A percentile compares a stretch with the other conserved stretches of the same genome.
These are phyloP conservation scores for Melampsora americana DNA, from an alignment of 1,284 basidiomycete genomes.

Conservation along the genomic window DNA sequence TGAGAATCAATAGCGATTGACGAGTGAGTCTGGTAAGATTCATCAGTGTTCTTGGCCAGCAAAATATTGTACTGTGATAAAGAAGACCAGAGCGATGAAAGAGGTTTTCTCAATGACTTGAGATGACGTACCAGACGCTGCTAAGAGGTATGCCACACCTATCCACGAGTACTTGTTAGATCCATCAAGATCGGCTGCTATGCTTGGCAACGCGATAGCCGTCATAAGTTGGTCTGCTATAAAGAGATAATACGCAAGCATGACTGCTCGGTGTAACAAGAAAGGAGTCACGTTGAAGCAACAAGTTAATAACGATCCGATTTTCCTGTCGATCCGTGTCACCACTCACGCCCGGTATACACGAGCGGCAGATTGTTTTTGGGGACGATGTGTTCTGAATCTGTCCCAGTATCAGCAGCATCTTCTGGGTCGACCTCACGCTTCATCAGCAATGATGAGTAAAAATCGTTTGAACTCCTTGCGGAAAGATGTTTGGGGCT, in stretches of 20 bases:
- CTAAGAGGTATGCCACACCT: conserved; percentile 50
- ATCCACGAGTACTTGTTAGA: conserved; percentile 49
- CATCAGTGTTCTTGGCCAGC: too few species aligned
- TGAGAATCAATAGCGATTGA: too few species aligned
- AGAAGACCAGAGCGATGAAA: too few species aligned
- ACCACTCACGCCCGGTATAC: neutral
- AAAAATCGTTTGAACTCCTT: too few species aligned
- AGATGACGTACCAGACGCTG: conserved; percentile 42
- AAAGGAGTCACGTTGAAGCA: neutral
- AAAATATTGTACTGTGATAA: too few species aligned
- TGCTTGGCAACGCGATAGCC: conserved; percentile 49
- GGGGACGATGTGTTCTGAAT: neutral
- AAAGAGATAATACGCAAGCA: neutral
- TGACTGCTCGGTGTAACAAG: neutral
- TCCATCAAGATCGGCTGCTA: conserved; percentile 47
- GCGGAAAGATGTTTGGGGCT: too few species aligned
- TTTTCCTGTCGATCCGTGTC: neutral
- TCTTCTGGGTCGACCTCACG: too few species aligned
- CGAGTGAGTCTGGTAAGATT: too few species aligned
- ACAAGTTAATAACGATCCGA: neutral
- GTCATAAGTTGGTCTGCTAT: conserved; percentile 50
- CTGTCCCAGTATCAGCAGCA: too few species aligned
- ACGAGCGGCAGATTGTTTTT: neutral
- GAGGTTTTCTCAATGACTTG: too few species aligned
- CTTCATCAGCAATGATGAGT: too few species aligned